These are phyloP conservation scores for Termitomyces bulborhizus DNA, from an alignment of 768 basidiomycete species.

Conservation along the genomic window DNA sequence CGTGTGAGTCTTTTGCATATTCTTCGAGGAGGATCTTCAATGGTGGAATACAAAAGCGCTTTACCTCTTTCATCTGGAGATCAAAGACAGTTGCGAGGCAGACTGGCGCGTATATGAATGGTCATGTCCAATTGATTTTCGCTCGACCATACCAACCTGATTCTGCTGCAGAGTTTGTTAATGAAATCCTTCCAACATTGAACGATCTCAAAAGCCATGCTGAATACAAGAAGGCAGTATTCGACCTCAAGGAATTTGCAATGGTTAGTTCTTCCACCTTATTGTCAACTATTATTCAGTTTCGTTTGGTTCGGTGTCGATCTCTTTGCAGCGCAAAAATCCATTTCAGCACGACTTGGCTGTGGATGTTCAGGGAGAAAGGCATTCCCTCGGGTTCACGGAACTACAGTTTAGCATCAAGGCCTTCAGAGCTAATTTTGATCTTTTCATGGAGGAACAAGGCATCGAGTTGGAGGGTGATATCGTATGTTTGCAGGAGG, in stretches of 20 bases:
- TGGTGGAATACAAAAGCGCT: constrained; percentile 1
- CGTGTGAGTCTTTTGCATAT: background rate
- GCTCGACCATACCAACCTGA: background rate
- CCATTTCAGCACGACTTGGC: constrained; percentile 2
- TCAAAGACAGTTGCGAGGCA: constrained; percentile 3
- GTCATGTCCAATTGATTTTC: background rate
- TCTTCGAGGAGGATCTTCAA: background rate
- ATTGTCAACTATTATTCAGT: too few relatives aligned
- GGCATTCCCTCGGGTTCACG: constrained; percentile 1
- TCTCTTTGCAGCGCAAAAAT: constrained; percentile 1
- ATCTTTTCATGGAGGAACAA: constrained; percentile 8
- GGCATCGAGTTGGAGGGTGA: constrained; percentile 1
- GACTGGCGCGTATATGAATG: constrained; percentile 5
- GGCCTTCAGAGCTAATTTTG: constrained; percentile 4
- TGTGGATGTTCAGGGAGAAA: background rate
- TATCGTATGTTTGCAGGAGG: constrained; percentile 3
- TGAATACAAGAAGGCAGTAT: constrained; percentile 2
- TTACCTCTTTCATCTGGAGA: constrained; percentile 6
- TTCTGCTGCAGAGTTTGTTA: constrained; percentile 4
- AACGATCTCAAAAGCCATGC: background rate
- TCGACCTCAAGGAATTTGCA: constrained; percentile 7
- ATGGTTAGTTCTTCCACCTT: background rate
- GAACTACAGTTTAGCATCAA: constrained; percentile 6
- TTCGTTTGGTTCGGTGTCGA: background rate
- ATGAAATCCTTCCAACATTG: constrained; percentile 9